These are phyloP conservation scores for Begonia peltatifolia DNA, from an alignment of 306 rosid genomes.

Conservation along the genomic window DNA sequence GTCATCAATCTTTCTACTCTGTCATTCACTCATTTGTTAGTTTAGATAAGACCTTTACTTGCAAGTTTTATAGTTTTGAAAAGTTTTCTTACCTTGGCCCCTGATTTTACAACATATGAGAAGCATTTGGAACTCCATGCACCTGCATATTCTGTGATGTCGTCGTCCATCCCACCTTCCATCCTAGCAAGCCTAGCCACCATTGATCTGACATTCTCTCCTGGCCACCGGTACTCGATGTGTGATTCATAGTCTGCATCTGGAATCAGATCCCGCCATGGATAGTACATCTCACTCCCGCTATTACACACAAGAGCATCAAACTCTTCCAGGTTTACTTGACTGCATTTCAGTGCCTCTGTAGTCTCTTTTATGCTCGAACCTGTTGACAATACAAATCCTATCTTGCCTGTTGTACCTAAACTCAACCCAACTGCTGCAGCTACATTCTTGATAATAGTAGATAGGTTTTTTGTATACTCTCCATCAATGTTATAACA, in stretches of 20 bases:
- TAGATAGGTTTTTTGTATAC: conserved; percentile 20
- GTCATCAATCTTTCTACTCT: conserved; percentile 33
- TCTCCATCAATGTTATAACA: conserved; percentile 45
- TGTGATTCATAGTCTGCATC: conserved; percentile 65
- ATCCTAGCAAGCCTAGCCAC: conserved; percentile 43
- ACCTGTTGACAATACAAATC: conserved; percentile 47
- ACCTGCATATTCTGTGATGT: conserved; percentile 29
- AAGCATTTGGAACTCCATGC: conserved; percentile 46
- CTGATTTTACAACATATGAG: conserved; percentile 39
- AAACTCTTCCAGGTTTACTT: conserved; percentile 43
- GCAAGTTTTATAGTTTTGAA: not conserved
- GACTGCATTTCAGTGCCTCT: conserved; percentile 32
- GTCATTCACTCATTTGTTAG: conserved; percentile 13
- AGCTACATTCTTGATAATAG: conserved; percentile 26
- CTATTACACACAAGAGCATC: conserved; percentile 61
- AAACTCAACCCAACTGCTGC: conserved; percentile 24
- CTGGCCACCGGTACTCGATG: conserved; percentile 58
- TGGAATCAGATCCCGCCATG: conserved; percentile 51
- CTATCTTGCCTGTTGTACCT: conserved; percentile 29
- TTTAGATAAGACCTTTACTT: conserved; percentile 1
- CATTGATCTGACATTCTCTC: conserved; percentile 52
- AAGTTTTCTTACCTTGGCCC: conserved; percentile 24
- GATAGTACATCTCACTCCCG: conserved; percentile 74
- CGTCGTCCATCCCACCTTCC: conserved; percentile 38
- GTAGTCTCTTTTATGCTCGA: conserved; percentile 43